phyloP scores from a whole-genome alignment of 768 basidiomycete genomes.

The Candolleomyces eurysporus region DNA sequence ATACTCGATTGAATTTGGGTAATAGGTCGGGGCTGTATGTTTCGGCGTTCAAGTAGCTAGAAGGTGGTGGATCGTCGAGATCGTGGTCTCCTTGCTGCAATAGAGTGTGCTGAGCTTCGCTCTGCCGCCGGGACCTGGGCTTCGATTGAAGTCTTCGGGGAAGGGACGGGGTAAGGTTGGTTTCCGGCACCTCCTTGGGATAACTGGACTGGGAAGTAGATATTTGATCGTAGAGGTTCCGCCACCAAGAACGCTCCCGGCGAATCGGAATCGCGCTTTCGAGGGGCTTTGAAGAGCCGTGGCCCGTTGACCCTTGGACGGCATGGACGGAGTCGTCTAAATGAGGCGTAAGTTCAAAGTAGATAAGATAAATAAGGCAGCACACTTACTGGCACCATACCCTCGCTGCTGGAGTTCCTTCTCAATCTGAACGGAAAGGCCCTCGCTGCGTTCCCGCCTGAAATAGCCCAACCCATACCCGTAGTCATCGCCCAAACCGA shows the following conservation, averaged over 20 bases:
- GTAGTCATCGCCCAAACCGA: conserved; percentile 46
- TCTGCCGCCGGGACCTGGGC: conserved; percentile 14
- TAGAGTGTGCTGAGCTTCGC: conserved; percentile 11
- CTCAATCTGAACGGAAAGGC: conserved; percentile 51
- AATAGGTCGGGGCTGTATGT: neutral
- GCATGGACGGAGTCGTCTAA: neutral
- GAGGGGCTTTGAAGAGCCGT: neutral
- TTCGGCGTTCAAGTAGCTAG: conserved; percentile 19
- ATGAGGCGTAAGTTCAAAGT: neutral
- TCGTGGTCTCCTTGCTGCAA: conserved; percentile 9
- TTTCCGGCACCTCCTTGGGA: conserved; percentile 21
- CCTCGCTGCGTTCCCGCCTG: conserved; percentile 49
- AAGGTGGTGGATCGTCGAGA: conserved; percentile 23
- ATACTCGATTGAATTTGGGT: neutral
- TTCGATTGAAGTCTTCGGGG: conserved; percentile 11
- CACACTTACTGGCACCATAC: conserved; percentile 34
- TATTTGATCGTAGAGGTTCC: conserved; percentile 48
- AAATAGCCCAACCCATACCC: conserved; percentile 40
- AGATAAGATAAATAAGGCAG: neutral
- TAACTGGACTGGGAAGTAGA: conserved; percentile 32
- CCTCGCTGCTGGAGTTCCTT: conserved; percentile 51
- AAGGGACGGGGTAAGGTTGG: conserved; percentile 11
- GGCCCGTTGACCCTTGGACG: neutral
- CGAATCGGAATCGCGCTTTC: neutral
- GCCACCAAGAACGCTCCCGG: conserved; percentile 52